These are phyloP conservation scores for Aspergillus pseudonomiae DNA, from an alignment of 2,329 filamentous ascomycete genomes.

Conservation along the genomic window DNA sequence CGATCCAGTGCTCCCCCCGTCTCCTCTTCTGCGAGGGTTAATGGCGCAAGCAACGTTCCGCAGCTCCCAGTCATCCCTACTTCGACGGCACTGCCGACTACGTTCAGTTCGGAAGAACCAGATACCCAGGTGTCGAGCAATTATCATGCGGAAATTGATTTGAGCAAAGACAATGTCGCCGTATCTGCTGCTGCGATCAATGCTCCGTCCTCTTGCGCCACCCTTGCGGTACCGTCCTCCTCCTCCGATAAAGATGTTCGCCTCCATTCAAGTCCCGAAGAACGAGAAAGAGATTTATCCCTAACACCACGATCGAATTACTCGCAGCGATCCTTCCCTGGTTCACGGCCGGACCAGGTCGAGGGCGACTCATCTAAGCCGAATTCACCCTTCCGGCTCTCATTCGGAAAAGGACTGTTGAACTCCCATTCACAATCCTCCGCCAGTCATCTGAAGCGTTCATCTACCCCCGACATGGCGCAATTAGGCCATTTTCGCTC, in stretches of 20 bases:
- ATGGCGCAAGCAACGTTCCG: slow-evolving; percentile 29
- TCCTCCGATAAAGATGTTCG: slow-evolving; percentile 29
- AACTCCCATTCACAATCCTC: slow-evolving; percentile 24
- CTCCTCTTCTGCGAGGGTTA: slow-evolving; percentile 27
- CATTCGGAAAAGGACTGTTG: slow-evolving; percentile 36
- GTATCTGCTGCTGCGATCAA: slow-evolving; percentile 21
- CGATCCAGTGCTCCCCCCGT: slow-evolving; percentile 36
- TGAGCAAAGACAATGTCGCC: slow-evolving; percentile 26
- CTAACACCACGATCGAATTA: slow-evolving; percentile 30
- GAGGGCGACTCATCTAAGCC: slow-evolving; percentile 35
- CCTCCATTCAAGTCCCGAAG: slow-evolving; percentile 36
- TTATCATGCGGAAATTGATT: slow-evolving; percentile 27
- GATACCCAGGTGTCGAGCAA: slow-evolving; percentile 26
- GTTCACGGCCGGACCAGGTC: slow-evolving; percentile 26
- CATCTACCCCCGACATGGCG: slow-evolving; percentile 28
- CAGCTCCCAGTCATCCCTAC: slow-evolving; percentile 38
- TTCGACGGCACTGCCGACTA: slow-evolving; percentile 31
- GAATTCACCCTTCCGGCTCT: slow-evolving; percentile 39
- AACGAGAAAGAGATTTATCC: slow-evolving; percentile 25
- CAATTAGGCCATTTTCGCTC: slow-evolving; percentile 30
- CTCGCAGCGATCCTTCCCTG: slow-evolving; percentile 29
- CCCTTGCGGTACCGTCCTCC: slow-evolving; percentile 31
- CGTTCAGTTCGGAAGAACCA: slow-evolving; percentile 22
- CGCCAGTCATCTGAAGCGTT: slow-evolving; percentile 32
- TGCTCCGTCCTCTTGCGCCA: slow-evolving; percentile 32